phyloP scores from a whole-genome alignment of 2,329 filamentous ascomycete species.

The Orbilia ellipsospora region DNA sequence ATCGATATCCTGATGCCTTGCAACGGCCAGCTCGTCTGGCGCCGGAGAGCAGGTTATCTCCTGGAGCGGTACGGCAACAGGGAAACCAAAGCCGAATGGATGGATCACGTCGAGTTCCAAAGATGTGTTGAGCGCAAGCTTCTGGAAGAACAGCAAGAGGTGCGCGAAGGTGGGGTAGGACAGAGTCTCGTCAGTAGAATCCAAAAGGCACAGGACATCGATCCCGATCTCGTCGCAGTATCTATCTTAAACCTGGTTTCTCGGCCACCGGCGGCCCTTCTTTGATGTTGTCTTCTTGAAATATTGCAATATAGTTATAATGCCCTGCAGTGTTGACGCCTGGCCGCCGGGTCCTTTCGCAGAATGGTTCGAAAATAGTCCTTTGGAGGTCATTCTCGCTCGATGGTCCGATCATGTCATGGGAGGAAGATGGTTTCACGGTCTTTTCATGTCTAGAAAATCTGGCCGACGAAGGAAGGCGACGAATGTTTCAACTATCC shows the following conservation, averaged over 20 bases:
- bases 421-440: not conserved
- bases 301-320: not conserved
- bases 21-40: conserved; percentile 2
- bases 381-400: too few relatives aligned
- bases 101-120: too few relatives aligned
- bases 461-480: too few relatives aligned
- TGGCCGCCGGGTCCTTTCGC: not conserved
- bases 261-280: too few relatives aligned
- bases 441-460: too few relatives aligned
- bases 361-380: not conserved
- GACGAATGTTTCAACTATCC: too few relatives aligned
- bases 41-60: not conserved
- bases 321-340: conserved; percentile 3
- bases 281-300: too few relatives aligned
- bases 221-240: not conserved
- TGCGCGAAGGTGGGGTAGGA: not conserved
- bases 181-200: not conserved
- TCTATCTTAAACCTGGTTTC: too few relatives aligned
- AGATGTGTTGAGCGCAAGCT: too few relatives aligned
- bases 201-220: not conserved
- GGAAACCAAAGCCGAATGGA: not conserved
- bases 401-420: too few relatives aligned
- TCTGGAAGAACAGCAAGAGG: not conserved
- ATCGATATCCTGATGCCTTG: conserved; percentile 1
- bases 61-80: not conserved